Evolutionary conservation across 768 basidiomycete species (phyloP).

Genomic region (Mycena albidolilacea): DNA sequence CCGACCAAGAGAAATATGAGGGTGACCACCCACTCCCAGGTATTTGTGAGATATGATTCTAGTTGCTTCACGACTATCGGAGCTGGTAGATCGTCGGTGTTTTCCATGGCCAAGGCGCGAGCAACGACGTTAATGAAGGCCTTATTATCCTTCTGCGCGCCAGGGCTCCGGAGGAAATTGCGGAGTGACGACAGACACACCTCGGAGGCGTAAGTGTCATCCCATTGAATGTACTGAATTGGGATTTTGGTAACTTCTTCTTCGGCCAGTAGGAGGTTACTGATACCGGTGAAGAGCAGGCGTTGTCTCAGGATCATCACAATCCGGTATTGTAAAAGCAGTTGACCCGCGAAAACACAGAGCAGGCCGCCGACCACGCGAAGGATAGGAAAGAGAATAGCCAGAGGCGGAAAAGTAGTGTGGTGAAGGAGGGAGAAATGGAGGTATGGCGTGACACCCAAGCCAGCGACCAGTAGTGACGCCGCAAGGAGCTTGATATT

Average conservation of each 20-base stretch:
- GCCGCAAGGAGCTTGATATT: neutral
- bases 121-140: too few species aligned
- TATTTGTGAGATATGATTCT: neutral
- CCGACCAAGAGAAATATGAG: neutral
- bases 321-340: conserved; percentile 21
- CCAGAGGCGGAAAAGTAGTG: neutral
- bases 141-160: too few species aligned
- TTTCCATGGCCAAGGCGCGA: too few species aligned
- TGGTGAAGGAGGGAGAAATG: conserved; percentile 7
- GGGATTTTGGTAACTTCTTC: neutral
- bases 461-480: conserved; percentile 2
- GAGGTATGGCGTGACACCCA: conserved; percentile 12
- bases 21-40: neutral
- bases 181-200: neutral
- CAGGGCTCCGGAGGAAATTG: neutral
- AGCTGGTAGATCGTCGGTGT: neutral
- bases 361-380: conserved; percentile 8
- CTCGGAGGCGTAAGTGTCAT: neutral
- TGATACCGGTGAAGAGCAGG: conserved; percentile 9
- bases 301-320: conserved; percentile 21
- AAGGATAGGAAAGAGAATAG: conserved; percentile 11
- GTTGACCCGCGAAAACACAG: conserved; percentile 13
- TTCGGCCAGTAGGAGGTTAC: neutral
- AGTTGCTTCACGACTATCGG: too few species aligned
- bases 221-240: neutral